Evolutionary conservation across 2,329 filamentous ascomycete species (phyloP), one percentile per base, ranked within the genome.

Genomic region (Diaporthe sp.): DNA sequence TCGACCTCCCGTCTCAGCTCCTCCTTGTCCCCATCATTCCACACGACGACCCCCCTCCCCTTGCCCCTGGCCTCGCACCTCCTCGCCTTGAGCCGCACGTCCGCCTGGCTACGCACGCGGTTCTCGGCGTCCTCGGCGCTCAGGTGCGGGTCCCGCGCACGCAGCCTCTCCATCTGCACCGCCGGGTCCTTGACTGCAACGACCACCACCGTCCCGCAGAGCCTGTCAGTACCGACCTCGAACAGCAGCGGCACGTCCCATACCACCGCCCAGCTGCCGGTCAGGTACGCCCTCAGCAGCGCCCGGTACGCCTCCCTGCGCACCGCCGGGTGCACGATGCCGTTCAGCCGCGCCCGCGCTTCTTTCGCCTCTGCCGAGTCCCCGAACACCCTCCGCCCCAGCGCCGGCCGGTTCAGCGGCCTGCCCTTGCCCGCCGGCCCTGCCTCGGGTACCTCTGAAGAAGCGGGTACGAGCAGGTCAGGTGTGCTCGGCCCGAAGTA

Each of bases 241-340:
- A 98, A 98, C 57, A 99, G 88, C 72, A 99, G 87, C 71, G 97
- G 97, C 12, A 99, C 93, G 82, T 99, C 97, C 22, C 98, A 88
- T 49, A 99, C 93, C 5, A 98, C 95, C 0, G 95, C 96, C 95
- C 96, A 97, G 82, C 92, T 83, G 0, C 97, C 96, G 1, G 85
- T 85, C 20, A 97, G 73, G 81, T 98, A 98, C 79, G 91, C 91
- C 76, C 88, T 87, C n/a, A 95, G 81, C 74, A 98, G 90, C 65
- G 90, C 88, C 80, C 89, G 91, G 84, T 95, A 95, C 89, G 98
- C 96, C 83, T 94, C 95, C 81, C 87, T 89, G 55, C 96, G 90
- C 57, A 99, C 96, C 0, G 95, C 95, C 0, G 97, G 97, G 83
- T 99, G 97, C 70, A 98, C 94, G 79, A 99, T 98, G 67, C 90